phyloP scores from a whole-genome alignment of 2,329 filamentous ascomycete genomes.

The Calonectria pseudoturangicola region DNA sequence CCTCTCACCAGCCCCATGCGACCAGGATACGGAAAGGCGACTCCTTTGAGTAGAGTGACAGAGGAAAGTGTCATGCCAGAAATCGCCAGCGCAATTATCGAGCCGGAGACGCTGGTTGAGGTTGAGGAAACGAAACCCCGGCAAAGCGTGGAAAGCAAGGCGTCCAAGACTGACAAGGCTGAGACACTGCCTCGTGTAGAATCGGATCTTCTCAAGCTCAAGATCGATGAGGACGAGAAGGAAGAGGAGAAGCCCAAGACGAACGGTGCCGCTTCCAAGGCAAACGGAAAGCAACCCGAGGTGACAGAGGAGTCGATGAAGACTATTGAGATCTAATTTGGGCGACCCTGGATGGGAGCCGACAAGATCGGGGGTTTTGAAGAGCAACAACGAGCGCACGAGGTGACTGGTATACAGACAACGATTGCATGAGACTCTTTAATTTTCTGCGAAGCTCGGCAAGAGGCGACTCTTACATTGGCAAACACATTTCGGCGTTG shows the following conservation, averaged over 20 bases:
- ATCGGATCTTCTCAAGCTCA: slow-evolving; percentile 61
- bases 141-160: slow-evolving; percentile 65
- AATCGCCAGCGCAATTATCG: slow-evolving; percentile 61
- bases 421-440: slow-evolving; percentile 55
- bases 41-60: slow-evolving; percentile 83
- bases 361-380: slow-evolving; percentile 40
- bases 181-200: slow-evolving; percentile 59
- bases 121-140: slow-evolving; percentile 69
- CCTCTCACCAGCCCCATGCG: slow-evolving; percentile 79
- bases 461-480: slow-evolving; percentile 49
- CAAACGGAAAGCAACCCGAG: slow-evolving; percentile 66
- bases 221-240: slow-evolving; percentile 63
- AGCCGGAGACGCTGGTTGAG: slow-evolving; percentile 72
- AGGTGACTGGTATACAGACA: slow-evolving; percentile 53
- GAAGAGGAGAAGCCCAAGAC: slow-evolving; percentile 58
- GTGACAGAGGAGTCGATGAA: slow-evolving; percentile 73
- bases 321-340: slow-evolving; percentile 75
- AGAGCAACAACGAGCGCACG: slow-evolving; percentile 50
- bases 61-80: slow-evolving; percentile 76
- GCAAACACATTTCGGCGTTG: slow-evolving; percentile 54
- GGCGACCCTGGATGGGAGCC: slow-evolving; percentile 33
- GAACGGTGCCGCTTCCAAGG: slow-evolving; percentile 52
- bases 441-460: slow-evolving; percentile 59
- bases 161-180: slow-evolving; percentile 51
- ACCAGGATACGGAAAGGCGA: slow-evolving; percentile 78